Conservation (phyloP, 441 rosid species). For the Hura crepitans region DNA sequence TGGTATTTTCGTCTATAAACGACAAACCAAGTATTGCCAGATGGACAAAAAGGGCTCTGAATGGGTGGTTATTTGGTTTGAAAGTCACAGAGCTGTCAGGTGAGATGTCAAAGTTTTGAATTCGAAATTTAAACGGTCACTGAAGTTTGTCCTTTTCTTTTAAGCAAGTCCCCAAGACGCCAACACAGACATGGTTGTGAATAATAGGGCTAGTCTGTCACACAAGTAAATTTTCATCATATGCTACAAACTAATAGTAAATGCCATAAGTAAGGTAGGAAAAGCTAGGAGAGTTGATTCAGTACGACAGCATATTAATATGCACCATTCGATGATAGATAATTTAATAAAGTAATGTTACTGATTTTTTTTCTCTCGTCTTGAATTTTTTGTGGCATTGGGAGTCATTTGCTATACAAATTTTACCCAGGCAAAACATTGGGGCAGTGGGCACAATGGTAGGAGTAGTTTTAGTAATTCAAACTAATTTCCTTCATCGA, state of each 20-base stretch:
- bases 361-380: too few relatives aligned
- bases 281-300: too few relatives aligned
- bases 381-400: too few relatives aligned
- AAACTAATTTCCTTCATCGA: too few relatives aligned
- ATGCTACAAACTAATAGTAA: neutral
- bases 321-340: too few relatives aligned
- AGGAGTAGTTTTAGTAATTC: too few relatives aligned
- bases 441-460: too few relatives aligned
- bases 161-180: neutral
- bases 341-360: too few relatives aligned
- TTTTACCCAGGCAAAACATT: too few relatives aligned
- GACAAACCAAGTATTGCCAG: constrained; percentile 30
- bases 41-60: neutral
- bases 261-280: neutral
- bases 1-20: neutral
- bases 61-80: constrained; percentile 14
- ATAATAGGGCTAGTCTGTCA: constrained; percentile 13
- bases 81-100: constrained; percentile 33
- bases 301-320: too few relatives aligned
- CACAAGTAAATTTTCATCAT: neutral
- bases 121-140: constrained; percentile 87
- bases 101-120: constrained; percentile 36
- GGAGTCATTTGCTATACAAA: too few relatives aligned
- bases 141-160: constrained; percentile 19
- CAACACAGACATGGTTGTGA: constrained; percentile 14